Evolutionary conservation across 2,329 filamentous ascomycete genomes (phyloP).

Genomic region (Dactylellina sp.): DNA sequence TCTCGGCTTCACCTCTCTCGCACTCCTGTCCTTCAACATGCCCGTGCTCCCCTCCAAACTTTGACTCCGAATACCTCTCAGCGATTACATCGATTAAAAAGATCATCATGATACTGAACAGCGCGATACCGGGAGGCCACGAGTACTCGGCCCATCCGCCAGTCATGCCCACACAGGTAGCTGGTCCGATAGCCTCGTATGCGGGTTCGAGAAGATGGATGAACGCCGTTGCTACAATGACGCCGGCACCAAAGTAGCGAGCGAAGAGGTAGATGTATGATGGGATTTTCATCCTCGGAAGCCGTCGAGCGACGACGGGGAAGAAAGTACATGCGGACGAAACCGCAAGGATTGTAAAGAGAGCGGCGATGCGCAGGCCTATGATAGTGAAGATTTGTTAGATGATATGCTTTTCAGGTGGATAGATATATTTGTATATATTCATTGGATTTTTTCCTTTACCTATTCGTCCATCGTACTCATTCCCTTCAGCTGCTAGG

Average conservation of each 20-base stretch:
- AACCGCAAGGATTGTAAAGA: constrained; percentile 41
- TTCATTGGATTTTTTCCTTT: neutral
- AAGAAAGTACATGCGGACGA: constrained; percentile 63
- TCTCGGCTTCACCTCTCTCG: constrained; percentile 30
- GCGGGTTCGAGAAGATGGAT: constrained; percentile 80
- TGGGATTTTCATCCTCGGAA: constrained; percentile 71
- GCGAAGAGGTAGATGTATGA: constrained; percentile 74
- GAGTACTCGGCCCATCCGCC: constrained; percentile 68
- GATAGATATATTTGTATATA: too few species aligned
- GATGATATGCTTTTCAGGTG: neutral
- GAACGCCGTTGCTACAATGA: constrained; percentile 78
- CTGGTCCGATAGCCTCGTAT: constrained; percentile 66
- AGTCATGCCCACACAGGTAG: constrained; percentile 66
- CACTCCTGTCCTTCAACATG: constrained; percentile 41
- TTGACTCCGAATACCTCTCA: constrained; percentile 68
- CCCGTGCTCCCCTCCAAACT: constrained; percentile 64
- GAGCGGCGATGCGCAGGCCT: constrained; percentile 45
- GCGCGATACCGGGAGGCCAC: constrained; percentile 69
- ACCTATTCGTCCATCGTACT: constrained; percentile 67
- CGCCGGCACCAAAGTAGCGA: constrained; percentile 79
- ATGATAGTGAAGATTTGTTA: constrained; percentile 14
- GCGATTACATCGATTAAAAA: constrained; percentile 69
- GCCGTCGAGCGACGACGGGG: constrained; percentile 73
- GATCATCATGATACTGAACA: constrained; percentile 67
- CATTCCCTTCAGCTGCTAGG: constrained; percentile 66